Base-by-base conservation (phyloP, 2,329 filamentous ascomycete species). In the Emergomyces orientalis region DNA sequence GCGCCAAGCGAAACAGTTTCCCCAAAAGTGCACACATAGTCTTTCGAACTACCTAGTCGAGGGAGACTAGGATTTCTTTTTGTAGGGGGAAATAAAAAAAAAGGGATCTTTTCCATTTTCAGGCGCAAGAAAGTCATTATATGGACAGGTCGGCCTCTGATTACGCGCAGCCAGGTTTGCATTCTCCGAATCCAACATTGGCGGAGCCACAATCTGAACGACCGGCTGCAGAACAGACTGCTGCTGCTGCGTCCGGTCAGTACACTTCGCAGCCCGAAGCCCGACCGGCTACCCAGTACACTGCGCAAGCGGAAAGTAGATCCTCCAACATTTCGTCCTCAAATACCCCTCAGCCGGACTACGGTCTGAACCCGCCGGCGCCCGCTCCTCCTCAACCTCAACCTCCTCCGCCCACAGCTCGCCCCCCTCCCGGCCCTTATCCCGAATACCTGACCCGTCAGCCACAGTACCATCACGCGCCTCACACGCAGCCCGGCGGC, bases 161-260 rank as follows among this genome's bases (percentile, higher is more conserved):
- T 78, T 91, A 89, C 81, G 85, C 88, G 85, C 88, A 91, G 85
- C 86, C 88, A 90, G 88, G 88, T 91, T 90, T 90, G 88, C 86
- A 74, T 82, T 74, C 72, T 75, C 81, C 81, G 75, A 81, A 81
- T 77, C 74, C 77, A 78, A 75, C 78, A 66, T 82, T 82, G 67
- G 65, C 70, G 71, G 78, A 80, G 74, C 73, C 84, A 79, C 84
- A 87, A 82, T 92, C 91, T 91, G 90, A 95, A 88, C 87, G 84
- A 77, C 85, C 87, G 77, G 80, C 80, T 80, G 86, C 89, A 94
- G 92, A 96, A 88, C 90, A 90, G 84, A 84, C 88, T 79, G 90
- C 91, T 89, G 88, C 89, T 88, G 89, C 89, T 72, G 63, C 65
- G 63, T 64, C 62, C 27, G 62, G 65, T 52, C 73, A 75, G 66